Conservation (phyloP, 441 rosid genomes). For the Syzygium malaccense region DNA sequence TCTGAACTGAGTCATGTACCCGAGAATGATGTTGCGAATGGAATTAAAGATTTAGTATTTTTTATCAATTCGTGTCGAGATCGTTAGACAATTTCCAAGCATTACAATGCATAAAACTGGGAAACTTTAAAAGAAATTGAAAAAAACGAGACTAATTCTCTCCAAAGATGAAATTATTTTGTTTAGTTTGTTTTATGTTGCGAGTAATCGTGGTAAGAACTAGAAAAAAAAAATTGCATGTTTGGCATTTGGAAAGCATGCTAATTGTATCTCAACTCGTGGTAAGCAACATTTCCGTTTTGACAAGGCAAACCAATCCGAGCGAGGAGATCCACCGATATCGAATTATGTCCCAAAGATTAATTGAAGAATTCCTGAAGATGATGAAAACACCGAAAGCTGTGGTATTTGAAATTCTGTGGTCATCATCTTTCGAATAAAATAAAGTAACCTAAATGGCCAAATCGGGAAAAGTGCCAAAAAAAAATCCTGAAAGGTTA, state of each 20-base stretch:
- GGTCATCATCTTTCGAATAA: not conserved
- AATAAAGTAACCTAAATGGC: not conserved
- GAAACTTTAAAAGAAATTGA: not conserved
- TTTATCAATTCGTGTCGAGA: not conserved
- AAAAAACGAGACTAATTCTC: not conserved
- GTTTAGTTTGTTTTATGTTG: not conserved
- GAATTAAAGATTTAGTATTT: not conserved
- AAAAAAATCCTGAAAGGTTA: too few relatives aligned
- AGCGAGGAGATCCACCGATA: not conserved
- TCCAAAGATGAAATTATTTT: not conserved
- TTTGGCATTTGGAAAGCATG: not conserved
- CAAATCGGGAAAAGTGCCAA: too few relatives aligned
- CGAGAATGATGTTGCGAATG: not conserved
- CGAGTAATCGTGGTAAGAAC: not conserved
- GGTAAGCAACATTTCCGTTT: rapidly evolving
- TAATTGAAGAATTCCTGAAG: not conserved
- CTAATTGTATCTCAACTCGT: not conserved
- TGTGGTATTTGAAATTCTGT: not conserved
- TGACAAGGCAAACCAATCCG: rapidly evolving
- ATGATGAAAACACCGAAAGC: not conserved
- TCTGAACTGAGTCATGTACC: not conserved
- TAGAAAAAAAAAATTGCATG: not conserved
- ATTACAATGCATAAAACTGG: not conserved
- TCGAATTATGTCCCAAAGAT: not conserved
- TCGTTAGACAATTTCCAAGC: not conserved